Evolutionary conservation across 768 basidiomycete genomes (phyloP).

Genomic region (Lyophyllum atratum): DNA sequence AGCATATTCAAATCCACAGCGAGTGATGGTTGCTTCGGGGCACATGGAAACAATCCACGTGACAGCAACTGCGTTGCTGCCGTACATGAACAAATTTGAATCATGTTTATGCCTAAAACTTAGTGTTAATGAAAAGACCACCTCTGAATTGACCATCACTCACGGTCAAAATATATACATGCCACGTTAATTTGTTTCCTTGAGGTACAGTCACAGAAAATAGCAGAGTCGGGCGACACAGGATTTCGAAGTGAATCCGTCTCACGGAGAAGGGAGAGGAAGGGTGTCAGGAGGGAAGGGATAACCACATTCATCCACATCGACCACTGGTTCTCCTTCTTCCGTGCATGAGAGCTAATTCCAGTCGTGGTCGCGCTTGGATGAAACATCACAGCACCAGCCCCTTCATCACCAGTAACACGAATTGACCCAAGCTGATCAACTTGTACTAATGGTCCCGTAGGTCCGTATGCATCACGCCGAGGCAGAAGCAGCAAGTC

Average conservation of each 20-base stretch:
- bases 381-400: not conserved
- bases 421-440: not conserved
- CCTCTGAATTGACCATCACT: not conserved
- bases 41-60: not conserved
- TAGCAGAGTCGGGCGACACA: not conserved
- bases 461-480: not conserved
- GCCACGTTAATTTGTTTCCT: not conserved
- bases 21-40: not conserved
- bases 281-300: not conserved
- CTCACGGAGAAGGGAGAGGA: not conserved
- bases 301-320: not conserved
- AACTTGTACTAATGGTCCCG: not conserved
- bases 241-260: not conserved
- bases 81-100: not conserved
- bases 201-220: not conserved
- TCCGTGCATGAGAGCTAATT: not conserved
- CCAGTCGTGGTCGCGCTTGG: not conserved
- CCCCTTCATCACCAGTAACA: not conserved
- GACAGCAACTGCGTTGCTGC: not conserved
- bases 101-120: not conserved
- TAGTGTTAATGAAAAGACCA: too few species aligned
- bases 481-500: not conserved
- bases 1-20: slow-evolving; percentile 4
- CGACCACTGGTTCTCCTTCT: not conserved
- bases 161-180: not conserved